Conservation (phyloP, 1,284 basidiomycete species). For the Xerocomus nothofagi region DNA sequence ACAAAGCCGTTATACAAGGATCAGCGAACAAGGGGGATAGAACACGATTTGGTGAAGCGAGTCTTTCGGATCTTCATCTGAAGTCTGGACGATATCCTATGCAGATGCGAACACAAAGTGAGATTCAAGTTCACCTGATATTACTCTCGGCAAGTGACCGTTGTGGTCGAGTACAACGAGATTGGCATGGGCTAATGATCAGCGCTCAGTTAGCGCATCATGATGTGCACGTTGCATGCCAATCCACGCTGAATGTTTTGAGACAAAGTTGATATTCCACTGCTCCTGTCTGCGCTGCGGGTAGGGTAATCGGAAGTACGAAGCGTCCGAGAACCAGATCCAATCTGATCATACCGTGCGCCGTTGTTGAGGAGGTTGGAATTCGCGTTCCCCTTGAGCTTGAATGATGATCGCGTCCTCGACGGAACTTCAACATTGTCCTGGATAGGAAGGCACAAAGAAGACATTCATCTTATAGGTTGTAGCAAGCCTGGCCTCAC, state of each 20-base stretch:
- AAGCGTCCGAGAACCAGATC: constrained; percentile 19
- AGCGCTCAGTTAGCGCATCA: constrained; percentile 9
- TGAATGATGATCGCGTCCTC: constrained; percentile 20
- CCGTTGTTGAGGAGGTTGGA: constrained; percentile 14
- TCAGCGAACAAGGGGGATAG: constrained; percentile 9
- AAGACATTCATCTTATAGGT: constrained; percentile 8
- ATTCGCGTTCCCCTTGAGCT: constrained; percentile 16
- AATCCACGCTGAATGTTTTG: constrained; percentile 21
- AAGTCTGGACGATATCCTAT: constrained; percentile 5
- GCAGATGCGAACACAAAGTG: constrained; percentile 1
- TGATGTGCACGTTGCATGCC: constrained; percentile 22
- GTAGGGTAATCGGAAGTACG: constrained; percentile 14
- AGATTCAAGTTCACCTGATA: constrained; percentile 9
- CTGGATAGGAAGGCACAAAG: constrained; percentile 12
- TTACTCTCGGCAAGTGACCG: constrained; percentile 5
- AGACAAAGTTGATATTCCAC: constrained; percentile 9
- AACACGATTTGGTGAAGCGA: constrained; percentile 5
- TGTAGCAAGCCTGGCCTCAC: constrained; percentile 20
- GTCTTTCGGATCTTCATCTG: constrained; percentile 21
- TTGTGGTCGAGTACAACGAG: constrained; percentile 3
- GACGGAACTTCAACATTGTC: constrained; percentile 18
- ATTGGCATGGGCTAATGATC: constrained; percentile 10
- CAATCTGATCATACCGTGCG: constrained; percentile 14
- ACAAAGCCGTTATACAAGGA: constrained; percentile 9
- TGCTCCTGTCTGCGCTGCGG: constrained; percentile 19